These are phyloP conservation scores for Hortiboletus flavorubellus DNA, from an alignment of 768 basidiomycete species.

Conservation along the genomic window DNA sequence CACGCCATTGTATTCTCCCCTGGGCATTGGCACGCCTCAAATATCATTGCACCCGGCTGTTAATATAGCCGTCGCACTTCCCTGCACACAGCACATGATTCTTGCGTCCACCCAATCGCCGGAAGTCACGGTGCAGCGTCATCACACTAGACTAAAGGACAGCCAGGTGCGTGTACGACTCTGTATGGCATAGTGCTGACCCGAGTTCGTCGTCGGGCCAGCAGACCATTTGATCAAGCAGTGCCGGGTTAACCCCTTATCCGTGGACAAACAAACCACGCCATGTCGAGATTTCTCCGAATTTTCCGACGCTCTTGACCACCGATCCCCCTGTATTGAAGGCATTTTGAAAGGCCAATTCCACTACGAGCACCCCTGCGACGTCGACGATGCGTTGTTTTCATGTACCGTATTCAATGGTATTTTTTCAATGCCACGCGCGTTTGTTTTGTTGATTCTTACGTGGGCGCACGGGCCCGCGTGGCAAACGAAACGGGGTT, in stretches of 20 bases:
- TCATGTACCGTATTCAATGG: constrained; percentile 30
- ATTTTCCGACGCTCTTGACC: constrained; percentile 7
- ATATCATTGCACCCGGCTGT: constrained; percentile 11
- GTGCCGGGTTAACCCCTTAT: constrained; percentile 28
- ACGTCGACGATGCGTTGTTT: constrained; percentile 22
- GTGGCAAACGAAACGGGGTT: constrained; percentile 38
- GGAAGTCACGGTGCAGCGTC: constrained; percentile 1
- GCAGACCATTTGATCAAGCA: constrained; percentile 20
- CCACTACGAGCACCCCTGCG: constrained; percentile 18
- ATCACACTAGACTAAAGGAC: background rate
- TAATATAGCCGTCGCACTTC: constrained; percentile 23
- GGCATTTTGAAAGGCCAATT: constrained; percentile 8
- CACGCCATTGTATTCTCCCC: background rate
- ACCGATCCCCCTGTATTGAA: constrained; percentile 9
- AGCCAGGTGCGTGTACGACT: constrained; percentile 11
- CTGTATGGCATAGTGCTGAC: background rate
- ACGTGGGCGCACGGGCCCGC: constrained; percentile 39
- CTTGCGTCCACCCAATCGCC: constrained; percentile 25
- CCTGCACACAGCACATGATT: constrained; percentile 12
- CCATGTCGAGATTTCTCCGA: constrained; percentile 9
- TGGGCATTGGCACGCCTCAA: constrained; percentile 5
- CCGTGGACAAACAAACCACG: constrained; percentile 32
- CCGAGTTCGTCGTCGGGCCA: constrained; percentile 1
- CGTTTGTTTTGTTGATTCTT: constrained; percentile 36
- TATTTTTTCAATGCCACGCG: constrained; percentile 30